These are phyloP conservation scores for Diaporthe batatas DNA, from an alignment of 2,329 filamentous ascomycete genomes.

Conservation along the genomic window DNA sequence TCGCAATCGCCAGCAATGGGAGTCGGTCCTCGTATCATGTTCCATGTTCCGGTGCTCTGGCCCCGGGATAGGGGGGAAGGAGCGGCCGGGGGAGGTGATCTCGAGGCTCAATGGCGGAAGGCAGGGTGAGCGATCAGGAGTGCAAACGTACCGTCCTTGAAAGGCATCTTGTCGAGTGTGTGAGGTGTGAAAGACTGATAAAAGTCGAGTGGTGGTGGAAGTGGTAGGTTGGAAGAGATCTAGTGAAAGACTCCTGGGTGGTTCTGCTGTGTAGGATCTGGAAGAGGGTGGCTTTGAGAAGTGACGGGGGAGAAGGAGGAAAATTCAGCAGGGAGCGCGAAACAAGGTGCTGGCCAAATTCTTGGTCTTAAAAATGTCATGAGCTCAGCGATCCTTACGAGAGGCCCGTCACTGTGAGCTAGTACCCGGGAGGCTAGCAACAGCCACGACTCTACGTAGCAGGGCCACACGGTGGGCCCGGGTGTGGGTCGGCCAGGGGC, in stretches of 20 bases:
- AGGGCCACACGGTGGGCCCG: slow-evolving; percentile 10
- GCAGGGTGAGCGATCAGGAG: slow-evolving; percentile 20
- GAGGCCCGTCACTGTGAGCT: slow-evolving; percentile 27
- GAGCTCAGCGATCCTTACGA: slow-evolving; percentile 37
- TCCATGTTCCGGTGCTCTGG: background rate
- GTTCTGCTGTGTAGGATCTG: background rate
- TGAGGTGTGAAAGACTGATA: slow-evolving; percentile 44
- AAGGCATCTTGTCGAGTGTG: slow-evolving; percentile 53
- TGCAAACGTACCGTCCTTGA: slow-evolving; percentile 54
- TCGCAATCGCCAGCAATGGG: background rate
- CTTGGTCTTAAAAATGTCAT: slow-evolving; percentile 37
- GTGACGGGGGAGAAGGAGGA: slow-evolving; percentile 16
- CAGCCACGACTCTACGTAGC: slow-evolving; percentile 5
- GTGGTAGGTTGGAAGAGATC: slow-evolving; percentile 30
- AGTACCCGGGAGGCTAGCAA: slow-evolving; percentile 26
- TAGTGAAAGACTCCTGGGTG: slow-evolving; percentile 12
- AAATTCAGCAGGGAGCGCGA: slow-evolving; percentile 36
- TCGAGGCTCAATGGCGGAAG: slow-evolving; percentile 45
- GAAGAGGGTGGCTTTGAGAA: slow-evolving; percentile 10
- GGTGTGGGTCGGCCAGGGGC: slow-evolving; percentile 31
- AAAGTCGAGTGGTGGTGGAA: slow-evolving; percentile 38
- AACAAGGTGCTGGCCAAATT: slow-evolving; percentile 31
- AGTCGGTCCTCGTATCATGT: slow-evolving; percentile 45
- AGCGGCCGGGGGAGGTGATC: background rate
- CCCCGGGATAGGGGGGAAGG: too few relatives aligned